Conservation (phyloP, 495 filamentous ascomycete genomes). For the Lentithecium fluviatile region DNA sequence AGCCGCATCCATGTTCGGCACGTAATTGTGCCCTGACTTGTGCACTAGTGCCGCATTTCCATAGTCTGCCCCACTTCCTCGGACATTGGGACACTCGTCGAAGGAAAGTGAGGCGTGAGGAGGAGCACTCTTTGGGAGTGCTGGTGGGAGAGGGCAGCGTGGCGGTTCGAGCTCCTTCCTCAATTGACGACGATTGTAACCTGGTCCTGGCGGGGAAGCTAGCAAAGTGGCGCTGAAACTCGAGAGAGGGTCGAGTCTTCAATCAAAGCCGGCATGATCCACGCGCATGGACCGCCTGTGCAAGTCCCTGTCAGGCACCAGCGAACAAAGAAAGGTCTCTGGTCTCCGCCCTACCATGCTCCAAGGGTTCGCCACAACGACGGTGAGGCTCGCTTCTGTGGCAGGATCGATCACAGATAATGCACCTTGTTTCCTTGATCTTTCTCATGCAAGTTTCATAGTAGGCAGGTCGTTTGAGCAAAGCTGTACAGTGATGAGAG, state of each 20-base stretch:
- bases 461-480: neutral
- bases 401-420: neutral
- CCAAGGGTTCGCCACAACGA: neutral
- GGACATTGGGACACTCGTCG: neutral
- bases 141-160: no score
- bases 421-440: neutral
- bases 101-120: slow-evolving; percentile 9
- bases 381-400: neutral
- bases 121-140: no score
- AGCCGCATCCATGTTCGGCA: slow-evolving; percentile 2
- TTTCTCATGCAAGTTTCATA: slow-evolving; percentile 5
- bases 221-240: no score
- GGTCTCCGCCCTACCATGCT: no score
- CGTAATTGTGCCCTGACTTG: slow-evolving; percentile 13
- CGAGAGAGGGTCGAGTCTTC: no score
- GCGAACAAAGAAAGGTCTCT: no score
- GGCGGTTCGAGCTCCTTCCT: no score
- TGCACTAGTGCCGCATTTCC: slow-evolving; percentile 3
- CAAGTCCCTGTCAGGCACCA: no score
- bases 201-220: no score
- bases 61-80: neutral
- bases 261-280: no score
- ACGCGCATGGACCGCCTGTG: no score
- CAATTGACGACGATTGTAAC: no score
- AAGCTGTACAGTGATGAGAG: neutral